Conservation (phyloP, 106 monocot genomes). For the Dendrobium huoshanense region DNA sequence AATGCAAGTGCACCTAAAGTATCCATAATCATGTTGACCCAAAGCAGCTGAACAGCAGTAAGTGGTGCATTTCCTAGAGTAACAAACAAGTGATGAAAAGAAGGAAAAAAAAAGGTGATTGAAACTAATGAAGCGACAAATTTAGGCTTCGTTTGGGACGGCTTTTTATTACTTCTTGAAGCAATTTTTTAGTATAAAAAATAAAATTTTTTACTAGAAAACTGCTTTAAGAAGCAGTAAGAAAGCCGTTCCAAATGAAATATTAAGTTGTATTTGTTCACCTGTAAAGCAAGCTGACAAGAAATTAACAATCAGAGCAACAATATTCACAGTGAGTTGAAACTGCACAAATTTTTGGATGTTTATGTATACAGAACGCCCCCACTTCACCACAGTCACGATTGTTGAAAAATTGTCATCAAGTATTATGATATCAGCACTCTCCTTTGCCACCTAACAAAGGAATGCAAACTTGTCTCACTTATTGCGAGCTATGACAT, state of each 20-base stretch:
- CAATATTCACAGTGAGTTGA: slow-evolving; percentile 64
- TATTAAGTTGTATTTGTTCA: not conserved
- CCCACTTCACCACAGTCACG: slow-evolving; percentile 64
- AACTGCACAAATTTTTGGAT: slow-evolving; percentile 81
- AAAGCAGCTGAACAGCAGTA: slow-evolving; percentile 63
- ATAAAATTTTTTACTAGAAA: too few species aligned
- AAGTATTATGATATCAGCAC: slow-evolving; percentile 63
- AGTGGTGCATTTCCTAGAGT: slow-evolving; percentile 53
- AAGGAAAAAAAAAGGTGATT: not conserved
- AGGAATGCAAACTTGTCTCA: not conserved
- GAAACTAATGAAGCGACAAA: not conserved
- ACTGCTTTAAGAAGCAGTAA: too few species aligned
- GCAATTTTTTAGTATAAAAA: too few species aligned
- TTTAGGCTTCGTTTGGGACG: too few species aligned
- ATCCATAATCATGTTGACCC: slow-evolving; percentile 82
- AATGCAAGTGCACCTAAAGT: slow-evolving; percentile 63
- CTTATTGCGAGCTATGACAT: not conserved
- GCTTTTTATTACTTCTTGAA: too few species aligned
- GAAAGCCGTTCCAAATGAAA: too few species aligned
- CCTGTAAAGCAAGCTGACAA: slow-evolving; percentile 63
- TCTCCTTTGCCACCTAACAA: slow-evolving; percentile 60
- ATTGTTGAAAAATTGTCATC: slow-evolving; percentile 78
- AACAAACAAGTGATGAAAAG: not conserved
- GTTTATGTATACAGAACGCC: slow-evolving; percentile 57
- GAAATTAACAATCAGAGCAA: slow-evolving; percentile 63